These are phyloP conservation scores for Scenedesmus sp. DNA, from an alignment of 163 green algal genomes.

Conservation along the genomic window DNA sequence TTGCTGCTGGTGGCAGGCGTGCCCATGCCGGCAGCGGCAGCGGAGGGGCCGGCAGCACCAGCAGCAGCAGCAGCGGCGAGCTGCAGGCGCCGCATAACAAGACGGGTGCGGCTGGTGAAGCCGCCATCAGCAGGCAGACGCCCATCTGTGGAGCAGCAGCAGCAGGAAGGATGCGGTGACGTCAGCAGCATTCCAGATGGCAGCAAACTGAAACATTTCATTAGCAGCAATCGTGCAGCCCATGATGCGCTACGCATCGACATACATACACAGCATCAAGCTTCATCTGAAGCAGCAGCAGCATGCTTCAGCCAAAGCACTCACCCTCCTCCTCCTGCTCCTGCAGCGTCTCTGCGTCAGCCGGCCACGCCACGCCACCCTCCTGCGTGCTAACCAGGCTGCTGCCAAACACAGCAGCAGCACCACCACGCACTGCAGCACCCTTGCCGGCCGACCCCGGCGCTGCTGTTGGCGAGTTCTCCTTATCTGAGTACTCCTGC, in stretches of 20 bases:
- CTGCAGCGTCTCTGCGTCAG: slow-evolving; percentile 44
- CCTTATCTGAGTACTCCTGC: background rate
- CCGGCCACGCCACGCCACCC: slow-evolving; percentile 16
- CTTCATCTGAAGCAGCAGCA: background rate
- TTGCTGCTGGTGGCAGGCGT: background rate
- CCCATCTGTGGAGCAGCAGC: background rate
- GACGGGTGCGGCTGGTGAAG: slow-evolving; percentile 48
- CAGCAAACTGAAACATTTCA: background rate
- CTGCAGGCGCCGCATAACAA: slow-evolving; percentile 49
- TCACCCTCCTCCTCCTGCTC: slow-evolving; percentile 30
- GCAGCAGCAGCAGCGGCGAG: slow-evolving; percentile 36
- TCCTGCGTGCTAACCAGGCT: background rate
- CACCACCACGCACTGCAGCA: background rate
- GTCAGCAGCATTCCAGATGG: background rate
- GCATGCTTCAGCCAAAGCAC: background rate
- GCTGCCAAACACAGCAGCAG: background rate
- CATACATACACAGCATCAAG: background rate
- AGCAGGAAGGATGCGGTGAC: background rate
- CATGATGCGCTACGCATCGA: too few species aligned
- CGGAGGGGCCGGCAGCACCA: background rate
- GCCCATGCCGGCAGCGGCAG: background rate
- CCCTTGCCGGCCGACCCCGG: background rate
- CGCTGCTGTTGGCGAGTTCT: background rate
- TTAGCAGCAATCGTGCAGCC: too few species aligned
- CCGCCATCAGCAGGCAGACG: background rate